Evolutionary conservation across 2,329 filamentous ascomycete genomes (phyloP), one percentile per base, ranked within the genome.

Genomic region (Pseudogymnoascus sp.): DNA sequence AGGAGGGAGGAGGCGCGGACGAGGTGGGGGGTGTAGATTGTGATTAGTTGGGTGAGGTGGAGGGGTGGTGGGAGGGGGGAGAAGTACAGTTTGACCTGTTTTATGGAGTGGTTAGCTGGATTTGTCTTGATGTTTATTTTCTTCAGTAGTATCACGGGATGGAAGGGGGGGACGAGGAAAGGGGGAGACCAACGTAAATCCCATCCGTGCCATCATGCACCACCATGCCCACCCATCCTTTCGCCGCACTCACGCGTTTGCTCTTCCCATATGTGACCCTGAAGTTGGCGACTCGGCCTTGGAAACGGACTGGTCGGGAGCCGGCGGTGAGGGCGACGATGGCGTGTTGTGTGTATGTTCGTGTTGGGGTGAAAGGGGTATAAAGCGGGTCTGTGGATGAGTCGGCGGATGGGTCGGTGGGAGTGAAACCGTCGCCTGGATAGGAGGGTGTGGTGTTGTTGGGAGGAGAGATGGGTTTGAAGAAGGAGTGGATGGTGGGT

Each of bases 251-350:
- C 37, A 78, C 75, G 40, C 73, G 75, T 66, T 76, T 79, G 64
- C 74, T 77, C 3, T 73, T 73, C 21, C 76, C 79, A 10, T 71
- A 68, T 5, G 77, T 72, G 31, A 81, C 75, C 59, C 74, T 79
- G 66, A 84, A 78, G 69, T 86, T 86, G 10, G 83, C 81, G 11
- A 87, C 71, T 29, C 84, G 76, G 1, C 84, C 84, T 37, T 75
- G 77, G 64, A 86, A 81, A 2, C 76, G 76, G 31, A 85, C 77
- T 61, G 79, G 75, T 34, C 74, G 74, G 0, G 80, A 80, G 0
- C 84, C 84, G 1, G 79, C 74, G 37, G 79, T 67, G 0, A 87
- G 74, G 4, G 78, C 70, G 5, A 73, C 75, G 34, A 86, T 82
- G 3, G 75, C 71, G 1, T 75, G 70, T 64, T 80, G 76, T 63